These are phyloP conservation scores for Trichoderma asperellum DNA, from an alignment of 2,329 filamentous ascomycete species.

Conservation along the genomic window DNA sequence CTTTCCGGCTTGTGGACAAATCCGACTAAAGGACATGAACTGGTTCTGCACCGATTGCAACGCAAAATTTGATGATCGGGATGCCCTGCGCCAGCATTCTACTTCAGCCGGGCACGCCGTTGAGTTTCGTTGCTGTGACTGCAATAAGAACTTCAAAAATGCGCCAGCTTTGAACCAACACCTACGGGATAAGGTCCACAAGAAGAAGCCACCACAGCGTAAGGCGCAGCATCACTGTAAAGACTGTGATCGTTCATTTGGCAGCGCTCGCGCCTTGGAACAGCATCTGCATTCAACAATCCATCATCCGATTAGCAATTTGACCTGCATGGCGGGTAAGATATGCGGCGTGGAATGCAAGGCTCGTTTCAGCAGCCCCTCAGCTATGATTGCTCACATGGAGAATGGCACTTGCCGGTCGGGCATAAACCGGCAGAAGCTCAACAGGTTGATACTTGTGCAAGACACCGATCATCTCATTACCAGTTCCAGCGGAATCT, in stretches of 20 bases:
- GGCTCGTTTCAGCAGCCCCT: constrained; percentile 26
- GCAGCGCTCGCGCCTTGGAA: neutral
- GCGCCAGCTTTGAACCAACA: constrained; percentile 4
- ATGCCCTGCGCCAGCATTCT: neutral
- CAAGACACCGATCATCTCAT: constrained; percentile 28
- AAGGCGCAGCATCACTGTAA: neutral
- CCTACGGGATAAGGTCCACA: neutral
- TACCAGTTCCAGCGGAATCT: constrained; percentile 5
- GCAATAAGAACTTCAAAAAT: constrained; percentile 7
- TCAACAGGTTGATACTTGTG: constrained; percentile 20
- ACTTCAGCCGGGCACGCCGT: neutral
- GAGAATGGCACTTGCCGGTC: constrained; percentile 30
- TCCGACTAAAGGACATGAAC: neutral
- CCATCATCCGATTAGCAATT: constrained; percentile 28
- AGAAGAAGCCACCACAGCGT: neutral
- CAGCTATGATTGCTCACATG: constrained; percentile 30
- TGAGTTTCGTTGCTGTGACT: constrained; percentile 28
- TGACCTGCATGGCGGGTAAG: constrained; percentile 25
- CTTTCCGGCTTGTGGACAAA: neutral
- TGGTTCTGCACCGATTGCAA: constrained; percentile 5
- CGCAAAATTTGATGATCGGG: neutral
- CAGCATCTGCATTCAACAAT: constrained; percentile 15
- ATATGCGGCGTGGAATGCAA: constrained; percentile 20
- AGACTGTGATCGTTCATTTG: constrained; percentile 12
- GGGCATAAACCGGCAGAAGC: constrained; percentile 27